These are phyloP conservation scores for Apium graveolens DNA, from an alignment of 129 eudicot genomes.

Conservation along the genomic window DNA sequence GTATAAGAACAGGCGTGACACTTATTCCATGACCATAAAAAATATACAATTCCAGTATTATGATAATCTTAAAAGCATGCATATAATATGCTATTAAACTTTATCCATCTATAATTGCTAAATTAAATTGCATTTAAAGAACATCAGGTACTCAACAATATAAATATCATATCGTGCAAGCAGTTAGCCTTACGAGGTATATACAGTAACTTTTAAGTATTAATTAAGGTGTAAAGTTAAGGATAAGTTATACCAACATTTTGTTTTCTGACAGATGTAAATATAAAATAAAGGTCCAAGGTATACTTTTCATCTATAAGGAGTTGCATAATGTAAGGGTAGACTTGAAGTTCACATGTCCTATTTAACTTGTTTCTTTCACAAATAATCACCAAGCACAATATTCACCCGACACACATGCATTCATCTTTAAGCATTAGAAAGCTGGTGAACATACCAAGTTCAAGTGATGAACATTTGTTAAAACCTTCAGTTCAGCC, in stretches of 20 bases:
- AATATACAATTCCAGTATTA: neutral
- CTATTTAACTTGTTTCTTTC: neutral
- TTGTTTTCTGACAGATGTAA: neutral
- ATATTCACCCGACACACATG: neutral
- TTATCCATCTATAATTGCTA: neutral
- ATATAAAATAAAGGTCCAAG: neutral
- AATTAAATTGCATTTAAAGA: neutral
- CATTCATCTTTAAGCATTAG: neutral
- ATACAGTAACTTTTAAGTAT: neutral
- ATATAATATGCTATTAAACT: neutral
- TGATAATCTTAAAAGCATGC: neutral
- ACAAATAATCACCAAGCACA: neutral
- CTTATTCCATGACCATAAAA: neutral
- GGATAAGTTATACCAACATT: neutral
- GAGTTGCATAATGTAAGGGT: neutral
- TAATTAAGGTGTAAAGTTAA: neutral
- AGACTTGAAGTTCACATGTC: neutral
- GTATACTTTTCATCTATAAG: neutral
- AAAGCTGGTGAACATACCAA: constrained; percentile 35
- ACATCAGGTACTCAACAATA: neutral
- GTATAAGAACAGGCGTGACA: neutral
- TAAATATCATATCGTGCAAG: neutral
- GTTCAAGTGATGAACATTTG: constrained; percentile 87
- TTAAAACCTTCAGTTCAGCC: constrained; percentile 77
- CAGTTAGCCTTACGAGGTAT: neutral